Base-by-base conservation (phyloP, 768 basidiomycete species). In the Paxillus ammoniavirescens region DNA sequence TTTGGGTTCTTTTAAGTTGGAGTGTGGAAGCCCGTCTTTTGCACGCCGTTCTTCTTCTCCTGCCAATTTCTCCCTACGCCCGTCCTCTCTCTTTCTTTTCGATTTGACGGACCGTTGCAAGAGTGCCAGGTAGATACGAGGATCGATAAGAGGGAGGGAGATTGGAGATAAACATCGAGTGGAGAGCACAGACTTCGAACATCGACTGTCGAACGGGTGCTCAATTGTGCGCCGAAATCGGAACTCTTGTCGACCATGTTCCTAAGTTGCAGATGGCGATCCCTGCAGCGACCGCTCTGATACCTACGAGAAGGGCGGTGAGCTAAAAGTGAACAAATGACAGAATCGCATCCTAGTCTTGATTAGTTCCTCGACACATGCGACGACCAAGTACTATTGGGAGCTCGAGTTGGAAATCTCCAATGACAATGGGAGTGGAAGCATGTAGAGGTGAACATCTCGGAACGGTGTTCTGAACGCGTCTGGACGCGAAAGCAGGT, bases 101-200 rank as follows among this genome's bases (percentile, higher is more conserved):
- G 79, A 77, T 6, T 70, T 68, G 26, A 81, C 72, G 40, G 73
- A 76, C 75, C 72, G 73, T 0, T 68, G 64, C 73, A 76, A 73
- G 48, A 82, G 73, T 0, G 77, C 74, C 0, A 67, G 57, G 53
- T 75, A 74, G 14, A 81, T 63, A 1, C 63, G 65, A 2, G 71
- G 62, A 47, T 77, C 74, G 44, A 83, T 58, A 21, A 83, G 66
- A 0, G 81, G 75, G 46, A 1, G 81, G 77, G 5, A 83, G 69
- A 49, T 74, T 71, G 15, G 74, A 73, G 49, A 83, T 70, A 55
- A 76, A 83, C 2, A 74, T 72, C 10, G 76, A 73, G 23, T 82
- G 60, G 35, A 80, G 66, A 0, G 77, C 76, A 59, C 75, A 75
- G 38, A 80, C 65, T 53, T 77, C 74, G 1, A 76, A 67, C 57